A percentile compares a stretch with the other conserved stretches of the same genome.
These are phyloP conservation scores for Geoglossum glabrum DNA, from an alignment of 495 filamentous ascomycete genomes.

Conservation along the genomic window DNA sequence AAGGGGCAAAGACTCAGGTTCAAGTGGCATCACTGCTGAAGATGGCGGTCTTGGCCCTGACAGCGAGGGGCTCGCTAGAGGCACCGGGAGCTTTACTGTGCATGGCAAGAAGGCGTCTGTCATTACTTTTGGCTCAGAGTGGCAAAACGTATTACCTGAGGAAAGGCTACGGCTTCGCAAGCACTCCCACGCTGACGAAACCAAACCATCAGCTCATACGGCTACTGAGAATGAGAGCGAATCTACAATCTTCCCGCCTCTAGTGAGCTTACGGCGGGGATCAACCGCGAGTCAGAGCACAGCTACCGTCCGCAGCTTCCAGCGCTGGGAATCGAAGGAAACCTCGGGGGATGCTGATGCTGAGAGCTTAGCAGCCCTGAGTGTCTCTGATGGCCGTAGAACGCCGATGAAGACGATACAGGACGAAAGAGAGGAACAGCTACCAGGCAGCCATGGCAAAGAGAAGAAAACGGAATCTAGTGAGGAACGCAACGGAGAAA, in stretches of 20 bases:
- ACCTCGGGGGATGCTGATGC: conserved; percentile 27
- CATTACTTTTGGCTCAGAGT: conserved; percentile 80
- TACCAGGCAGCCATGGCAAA: neutral
- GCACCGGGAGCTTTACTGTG: conserved; percentile 75
- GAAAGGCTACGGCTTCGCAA: conserved; percentile 45
- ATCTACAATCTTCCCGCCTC: conserved; percentile 10
- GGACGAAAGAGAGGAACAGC: conserved; percentile 16
- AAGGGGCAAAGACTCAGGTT: conserved; percentile 55
- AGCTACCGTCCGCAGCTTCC: conserved; percentile 33
- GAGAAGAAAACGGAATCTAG: neutral
- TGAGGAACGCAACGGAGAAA: neutral
- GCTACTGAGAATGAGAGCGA: conserved; percentile 17
- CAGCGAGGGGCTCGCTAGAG: conserved; percentile 51
- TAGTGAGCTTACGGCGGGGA: conserved; percentile 17
- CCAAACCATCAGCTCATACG: conserved; percentile 21
- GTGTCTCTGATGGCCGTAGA: conserved; percentile 32
- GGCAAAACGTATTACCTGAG: conserved; percentile 62
- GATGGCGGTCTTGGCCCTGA: conserved; percentile 29
- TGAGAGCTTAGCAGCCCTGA: conserved; percentile 33
- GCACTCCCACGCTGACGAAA: conserved; percentile 27
- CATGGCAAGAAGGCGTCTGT: conserved; percentile 97
- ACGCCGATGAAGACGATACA: conserved; percentile 32
- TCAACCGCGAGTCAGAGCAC: conserved; percentile 34
- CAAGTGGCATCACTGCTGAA: conserved; percentile 38
- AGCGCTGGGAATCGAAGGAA: conserved; percentile 10